Evolutionary conservation across 306 rosid species (phyloP).

Genomic region (Malus asiatica): DNA sequence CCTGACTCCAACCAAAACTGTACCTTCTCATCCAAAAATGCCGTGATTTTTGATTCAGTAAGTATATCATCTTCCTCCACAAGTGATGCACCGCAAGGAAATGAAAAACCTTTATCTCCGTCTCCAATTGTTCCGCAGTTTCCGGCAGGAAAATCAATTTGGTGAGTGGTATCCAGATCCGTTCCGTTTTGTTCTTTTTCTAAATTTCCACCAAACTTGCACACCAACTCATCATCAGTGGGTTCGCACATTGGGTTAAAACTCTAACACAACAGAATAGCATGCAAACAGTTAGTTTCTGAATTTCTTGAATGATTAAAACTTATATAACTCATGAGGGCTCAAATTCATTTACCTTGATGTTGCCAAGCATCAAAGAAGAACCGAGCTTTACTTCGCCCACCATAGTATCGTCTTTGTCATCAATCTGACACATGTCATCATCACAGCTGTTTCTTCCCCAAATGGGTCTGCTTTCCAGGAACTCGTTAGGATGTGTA

Average conservation of each 20-base stretch:
- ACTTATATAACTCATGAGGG: slow-evolving; percentile 9
- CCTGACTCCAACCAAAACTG: slow-evolving; percentile 7
- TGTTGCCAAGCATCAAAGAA: slow-evolving; percentile 36
- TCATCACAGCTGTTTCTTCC: slow-evolving; percentile 51
- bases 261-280: slow-evolving; percentile 40
- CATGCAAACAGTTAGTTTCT: slow-evolving; percentile 11
- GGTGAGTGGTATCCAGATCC: slow-evolving; percentile 24
- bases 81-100: slow-evolving; percentile 58
- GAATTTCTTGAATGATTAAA: slow-evolving; percentile 1
- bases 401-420: slow-evolving; percentile 40
- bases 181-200: slow-evolving; percentile 37
- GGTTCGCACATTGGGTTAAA: slow-evolving; percentile 92
- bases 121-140: slow-evolving; percentile 37
- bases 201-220: slow-evolving; percentile 53
- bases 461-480: slow-evolving; percentile 44
- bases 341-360: slow-evolving; percentile 47
- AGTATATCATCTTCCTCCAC: slow-evolving; percentile 91
- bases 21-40: slow-evolving; percentile 97
- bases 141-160: slow-evolving; percentile 29
- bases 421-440: slow-evolving; percentile 82
- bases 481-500: slow-evolving; percentile 28
- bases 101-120: slow-evolving; percentile 52
- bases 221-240: slow-evolving; percentile 69
- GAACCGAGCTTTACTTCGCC: slow-evolving; percentile 38
- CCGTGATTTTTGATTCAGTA: slow-evolving; percentile 85